Evolutionary conservation across 106 monocot genomes (phyloP).

Genomic region (Dendrobium nobile): DNA sequence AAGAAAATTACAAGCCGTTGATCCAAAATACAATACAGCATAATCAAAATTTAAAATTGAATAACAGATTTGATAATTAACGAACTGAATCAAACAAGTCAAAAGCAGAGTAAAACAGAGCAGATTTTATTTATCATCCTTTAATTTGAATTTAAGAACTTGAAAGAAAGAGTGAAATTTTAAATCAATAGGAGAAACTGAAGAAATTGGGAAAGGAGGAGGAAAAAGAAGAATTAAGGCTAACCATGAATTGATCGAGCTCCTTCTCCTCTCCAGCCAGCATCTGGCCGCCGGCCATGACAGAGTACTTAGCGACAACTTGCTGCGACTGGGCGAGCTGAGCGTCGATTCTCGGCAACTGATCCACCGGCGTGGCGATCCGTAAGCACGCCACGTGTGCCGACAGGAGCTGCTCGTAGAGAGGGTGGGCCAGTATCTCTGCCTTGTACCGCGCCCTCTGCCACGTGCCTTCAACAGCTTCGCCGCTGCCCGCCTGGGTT

Average conservation of each 20-base stretch:
- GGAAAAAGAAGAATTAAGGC: not conserved
- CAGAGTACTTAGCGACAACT: conserved; percentile 56
- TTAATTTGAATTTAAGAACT: not conserved
- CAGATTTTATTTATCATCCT: not conserved
- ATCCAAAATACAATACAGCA: too few species aligned
- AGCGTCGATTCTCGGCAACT: conserved; percentile 81
- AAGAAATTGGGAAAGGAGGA: not conserved
- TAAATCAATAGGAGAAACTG: not conserved
- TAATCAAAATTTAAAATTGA: too few species aligned
- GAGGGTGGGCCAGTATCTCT: conserved; percentile 71
- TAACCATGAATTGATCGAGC: conserved; percentile 93
- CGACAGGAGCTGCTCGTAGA: conserved; percentile 86
- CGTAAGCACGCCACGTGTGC: conserved; percentile 85
- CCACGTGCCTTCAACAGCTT: conserved; percentile 36
- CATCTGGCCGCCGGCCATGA: conserved; percentile 19
- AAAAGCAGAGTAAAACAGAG: not conserved
- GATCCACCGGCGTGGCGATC: conserved; percentile 91
- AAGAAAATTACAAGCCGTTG: too few species aligned
- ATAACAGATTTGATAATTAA: too few species aligned
- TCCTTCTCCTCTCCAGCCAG: conserved; percentile 52
- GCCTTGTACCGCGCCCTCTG: conserved; percentile 62
- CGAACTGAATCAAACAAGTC: too few species aligned
- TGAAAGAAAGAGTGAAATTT: not conserved
- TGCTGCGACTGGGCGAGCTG: conserved; percentile 66
- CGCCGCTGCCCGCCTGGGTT: conserved; percentile 1